Conservation (phyloP, 1,139 yeast species). For the Saccharomyces hybrid region DNA sequence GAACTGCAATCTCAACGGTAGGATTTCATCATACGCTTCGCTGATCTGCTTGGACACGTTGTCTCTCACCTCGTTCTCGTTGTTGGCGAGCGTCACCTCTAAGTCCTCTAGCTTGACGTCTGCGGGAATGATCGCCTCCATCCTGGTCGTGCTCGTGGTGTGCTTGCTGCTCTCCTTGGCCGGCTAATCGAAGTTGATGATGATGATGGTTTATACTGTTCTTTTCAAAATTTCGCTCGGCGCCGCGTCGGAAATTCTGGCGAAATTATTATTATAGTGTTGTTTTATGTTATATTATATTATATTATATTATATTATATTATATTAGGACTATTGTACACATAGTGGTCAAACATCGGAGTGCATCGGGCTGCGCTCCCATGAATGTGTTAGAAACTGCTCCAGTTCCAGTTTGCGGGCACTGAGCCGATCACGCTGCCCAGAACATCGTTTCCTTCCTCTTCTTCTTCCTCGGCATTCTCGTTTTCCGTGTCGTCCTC, state of each 20-base stretch:
- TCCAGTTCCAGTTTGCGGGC: conserved; percentile 79
- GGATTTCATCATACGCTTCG: conserved; percentile 16
- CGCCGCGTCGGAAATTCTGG: not conserved
- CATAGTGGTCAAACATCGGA: not conserved
- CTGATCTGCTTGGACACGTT: conserved; percentile 9
- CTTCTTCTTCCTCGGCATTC: conserved; percentile 9
- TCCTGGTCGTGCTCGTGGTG: not conserved
- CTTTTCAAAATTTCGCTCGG: conserved; percentile 1
- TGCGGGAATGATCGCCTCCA: not conserved
- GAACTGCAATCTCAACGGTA: conserved; percentile 25
- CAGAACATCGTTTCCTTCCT: conserved; percentile 16
- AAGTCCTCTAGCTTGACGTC: conserved; percentile 15
- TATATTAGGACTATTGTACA: not conserved
- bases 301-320: not conserved
- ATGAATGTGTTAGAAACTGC: conserved; percentile 56
- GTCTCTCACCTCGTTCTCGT: conserved; percentile 8
- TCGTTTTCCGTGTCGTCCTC: conserved; percentile 3
- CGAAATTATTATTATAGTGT: not conserved
- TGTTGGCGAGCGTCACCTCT: conserved; percentile 13
- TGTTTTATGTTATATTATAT: not conserved
- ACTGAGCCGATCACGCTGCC: conserved; percentile 43
- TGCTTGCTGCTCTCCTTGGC: not conserved
- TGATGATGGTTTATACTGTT: not conserved
- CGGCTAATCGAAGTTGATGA: not conserved
- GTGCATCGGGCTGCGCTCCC: no score